Base-by-base conservation (phyloP, 2,329 filamentous ascomycete species). In the Verticillium isaacii region DNA sequence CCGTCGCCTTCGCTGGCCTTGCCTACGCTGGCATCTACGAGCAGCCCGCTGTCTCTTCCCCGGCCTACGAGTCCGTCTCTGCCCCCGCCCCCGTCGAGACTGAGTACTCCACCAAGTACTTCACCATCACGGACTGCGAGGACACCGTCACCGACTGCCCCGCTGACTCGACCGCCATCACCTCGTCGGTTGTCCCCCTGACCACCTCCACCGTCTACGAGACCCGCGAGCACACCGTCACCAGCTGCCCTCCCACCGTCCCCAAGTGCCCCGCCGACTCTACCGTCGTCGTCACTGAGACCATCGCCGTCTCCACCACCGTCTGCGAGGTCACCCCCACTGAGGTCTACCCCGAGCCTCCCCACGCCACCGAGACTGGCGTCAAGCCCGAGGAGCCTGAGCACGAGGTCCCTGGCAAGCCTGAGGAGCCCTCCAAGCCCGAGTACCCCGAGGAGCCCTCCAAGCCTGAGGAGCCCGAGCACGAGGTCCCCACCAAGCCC, bases 141-240 rank as follows among this genome's bases (percentile, higher is more conserved):
- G 75, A 82, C 52, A 39, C 37, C 14, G 78, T 83, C 64, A 77
- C 78, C 66, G 72, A 84, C 81, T 86, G 84, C 69, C 70, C 71
- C 11, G 69, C 72, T 60, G 72, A 73, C 60, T 72, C 69, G 36
- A 75, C 74, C 1, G 69, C 82, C 72, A 77, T 84, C 68, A 73
- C 71, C 64, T 70, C 69, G 60, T 68, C 68, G 65, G 65, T 72
- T 63, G 67, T 71, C 67, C 69, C 72, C 65, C 61, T 74, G 60
- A 78, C 75, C 61, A 78, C 78, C 67, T 75, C 74, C 59, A 81
- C 84, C 72, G 78, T 84, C 77, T 86, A 82, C 80, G 74, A 78
- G 74, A 87, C 85, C 70, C 76, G 82, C 73, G 75, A 84, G 71
- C 75, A 84, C 68, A 88, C 85, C 76, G 78, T 88, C 81, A 88